phyloP scores from a whole-genome alignment of 106 monocot genomes.

The Iris macrosiphon region DNA sequence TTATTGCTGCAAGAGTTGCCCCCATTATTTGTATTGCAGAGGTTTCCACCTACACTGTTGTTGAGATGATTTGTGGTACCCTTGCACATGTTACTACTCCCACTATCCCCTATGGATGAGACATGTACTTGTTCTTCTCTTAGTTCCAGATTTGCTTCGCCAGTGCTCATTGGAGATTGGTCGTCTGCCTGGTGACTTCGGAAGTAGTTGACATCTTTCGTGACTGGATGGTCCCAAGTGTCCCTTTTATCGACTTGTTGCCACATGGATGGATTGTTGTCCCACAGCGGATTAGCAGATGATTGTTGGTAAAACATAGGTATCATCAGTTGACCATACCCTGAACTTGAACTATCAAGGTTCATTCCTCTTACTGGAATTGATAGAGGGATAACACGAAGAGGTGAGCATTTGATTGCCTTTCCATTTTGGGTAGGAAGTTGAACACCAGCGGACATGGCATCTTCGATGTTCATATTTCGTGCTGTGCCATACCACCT shows the following conservation, averaged over 20 bases:
- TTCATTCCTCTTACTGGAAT: constrained; percentile 22
- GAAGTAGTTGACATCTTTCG: not conserved
- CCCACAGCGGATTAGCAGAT: constrained; percentile 9
- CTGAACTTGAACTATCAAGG: constrained; percentile 4
- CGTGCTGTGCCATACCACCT: constrained; percentile 1
- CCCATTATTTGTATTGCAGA: not conserved
- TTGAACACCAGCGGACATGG: not conserved
- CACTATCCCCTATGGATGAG: constrained; percentile 18
- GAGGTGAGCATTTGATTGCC: constrained; percentile 22
- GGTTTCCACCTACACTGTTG: not conserved
- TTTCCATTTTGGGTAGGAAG: constrained; percentile 8
- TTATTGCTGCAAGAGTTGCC: no score
- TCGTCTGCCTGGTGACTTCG: constrained; percentile 7
- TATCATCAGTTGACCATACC: constrained; percentile 13
- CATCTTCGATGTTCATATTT: constrained; percentile 4
- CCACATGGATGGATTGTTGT: constrained; percentile 8
- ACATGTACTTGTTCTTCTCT: constrained; percentile 10
- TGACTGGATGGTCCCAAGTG: not conserved
- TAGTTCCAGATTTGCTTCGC: constrained; percentile 1
- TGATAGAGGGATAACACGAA: constrained; percentile 29
- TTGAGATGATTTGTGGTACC: constrained; percentile 8
- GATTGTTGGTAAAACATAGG: constrained; percentile 23
- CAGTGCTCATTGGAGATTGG: not conserved
- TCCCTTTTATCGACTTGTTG: constrained; percentile 3
- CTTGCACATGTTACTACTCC: constrained; percentile 16